Base-by-base conservation (phyloP, 352 stramenopile genomes). In the Aphanomyces stellatus region DNA sequence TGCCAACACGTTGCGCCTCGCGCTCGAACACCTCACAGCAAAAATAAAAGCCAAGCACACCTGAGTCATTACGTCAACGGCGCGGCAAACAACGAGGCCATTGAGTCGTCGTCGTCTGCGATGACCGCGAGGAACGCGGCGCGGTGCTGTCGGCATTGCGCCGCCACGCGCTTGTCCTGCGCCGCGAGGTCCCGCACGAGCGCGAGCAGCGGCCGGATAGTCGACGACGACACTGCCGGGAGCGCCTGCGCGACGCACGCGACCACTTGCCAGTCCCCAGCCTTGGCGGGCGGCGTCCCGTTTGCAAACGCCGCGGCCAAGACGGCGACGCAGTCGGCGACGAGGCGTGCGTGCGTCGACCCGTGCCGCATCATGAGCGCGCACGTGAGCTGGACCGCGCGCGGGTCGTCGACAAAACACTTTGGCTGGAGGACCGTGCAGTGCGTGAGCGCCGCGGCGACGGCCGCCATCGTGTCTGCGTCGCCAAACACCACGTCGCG, bases 371-470 rank as follows among this genome's bases (percentile, higher is more conserved):
- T 17, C 19, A 57, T 34, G 22, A 57, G 6, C 17, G 49, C 49
- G 30, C 49, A 57, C 8, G 28, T 19, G 49, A 30, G 49, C 49
- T 34, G 22, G n/a, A 57, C 49, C 7, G 33, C 11, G 49, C 60
- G 41, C 4, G 25, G 5, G 31, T 67, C 60, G 33, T 67, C 43
- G 34, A 41, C 17, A 11, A 67, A 46, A 48, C 40, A 56, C 49
- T 67, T 67, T 37, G 60, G n/a, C 8, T 67, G 49, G 13, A 67
- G 17, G 7, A 17, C 19, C 0, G 7, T 27, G 30, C 51, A 59
- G 22, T 56, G 19, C 8, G n/a, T 8, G 19, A 40, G 13, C 7
- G 37, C 35, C 7, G 4, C 2, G 17, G 46, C 41, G 25, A 55
- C 10, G 4, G 19, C 30, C n/a, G 4, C 5, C 60, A 67, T 67